These are phyloP conservation scores for Fusarium oligoseptatum DNA, from an alignment of 2,329 filamentous ascomycete species.

Conservation along the genomic window DNA sequence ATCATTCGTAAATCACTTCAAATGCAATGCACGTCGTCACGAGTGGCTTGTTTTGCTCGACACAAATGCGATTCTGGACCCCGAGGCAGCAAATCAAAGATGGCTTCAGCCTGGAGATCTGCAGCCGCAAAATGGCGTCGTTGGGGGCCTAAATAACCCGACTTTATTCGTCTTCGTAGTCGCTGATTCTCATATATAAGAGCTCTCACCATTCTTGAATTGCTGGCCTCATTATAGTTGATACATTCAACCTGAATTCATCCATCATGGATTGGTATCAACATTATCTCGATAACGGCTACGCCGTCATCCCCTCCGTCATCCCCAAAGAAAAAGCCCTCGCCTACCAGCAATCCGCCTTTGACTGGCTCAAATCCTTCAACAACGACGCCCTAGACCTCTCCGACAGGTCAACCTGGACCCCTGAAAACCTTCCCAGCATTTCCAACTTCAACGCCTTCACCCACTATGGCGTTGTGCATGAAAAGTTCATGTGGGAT, in stretches of 20 bases:
- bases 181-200: background rate
- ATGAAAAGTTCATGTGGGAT: background rate
- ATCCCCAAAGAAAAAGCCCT: background rate
- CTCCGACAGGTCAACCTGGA: background rate
- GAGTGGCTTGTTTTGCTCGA: background rate
- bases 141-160: background rate
- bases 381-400: background rate
- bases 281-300: background rate
- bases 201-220: background rate
- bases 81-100: background rate
- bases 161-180: background rate
- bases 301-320: background rate
- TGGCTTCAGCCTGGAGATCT: background rate
- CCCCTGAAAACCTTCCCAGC: background rate
- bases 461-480: background rate
- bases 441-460: background rate
- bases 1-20: background rate
- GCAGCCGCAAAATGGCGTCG: background rate
- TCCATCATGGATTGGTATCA: background rate
- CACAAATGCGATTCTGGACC: background rate
- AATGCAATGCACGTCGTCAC: background rate
- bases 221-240: background rate
- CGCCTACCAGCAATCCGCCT: background rate
- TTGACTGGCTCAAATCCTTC: conserved; percentile 1
- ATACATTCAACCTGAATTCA: background rate